Evolutionary conservation across 2,329 filamentous ascomycete genomes (phyloP).

Genomic region (Phymatotrichopsis omnivora): DNA sequence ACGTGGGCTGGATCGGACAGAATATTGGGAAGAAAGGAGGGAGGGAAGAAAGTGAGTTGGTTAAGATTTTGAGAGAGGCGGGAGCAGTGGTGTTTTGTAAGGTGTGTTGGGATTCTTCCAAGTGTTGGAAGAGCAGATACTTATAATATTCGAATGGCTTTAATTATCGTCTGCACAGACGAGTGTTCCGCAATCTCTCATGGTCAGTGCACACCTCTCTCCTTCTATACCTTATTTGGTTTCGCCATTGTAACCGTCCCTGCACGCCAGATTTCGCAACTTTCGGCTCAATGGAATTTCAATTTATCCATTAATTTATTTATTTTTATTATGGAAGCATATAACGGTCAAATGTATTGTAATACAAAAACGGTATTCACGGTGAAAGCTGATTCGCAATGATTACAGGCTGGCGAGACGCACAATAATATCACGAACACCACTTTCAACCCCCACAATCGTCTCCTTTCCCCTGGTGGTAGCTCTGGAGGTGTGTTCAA

Average conservation of each 20-base stretch:
- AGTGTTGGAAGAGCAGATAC: neutral
- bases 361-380: too few relatives aligned
- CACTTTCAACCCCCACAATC: constrained; percentile 36
- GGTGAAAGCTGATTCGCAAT: constrained; percentile 3
- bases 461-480: constrained; percentile 34
- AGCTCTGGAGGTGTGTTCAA: constrained; percentile 34
- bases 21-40: constrained; percentile 26
- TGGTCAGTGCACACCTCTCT: too few relatives aligned
- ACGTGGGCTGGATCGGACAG: constrained; percentile 34
- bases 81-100: constrained; percentile 19
- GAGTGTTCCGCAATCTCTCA: too few relatives aligned
- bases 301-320: too few relatives aligned
- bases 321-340: too few relatives aligned
- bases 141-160: neutral
- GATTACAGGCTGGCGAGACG: constrained; percentile 32
- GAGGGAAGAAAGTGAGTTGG: too few relatives aligned
- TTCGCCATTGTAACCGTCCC: too few relatives aligned
- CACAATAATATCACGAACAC: constrained; percentile 35
- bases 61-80: constrained; percentile 32
- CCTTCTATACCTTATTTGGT: too few relatives aligned
- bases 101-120: constrained; percentile 3
- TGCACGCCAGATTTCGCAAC: too few relatives aligned
- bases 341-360: too few relatives aligned
- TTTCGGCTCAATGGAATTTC: too few relatives aligned
- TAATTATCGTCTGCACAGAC: too few relatives aligned